Conservation (phyloP, 1,139 yeast genomes). For the Saccharomyces hybrid region DNA sequence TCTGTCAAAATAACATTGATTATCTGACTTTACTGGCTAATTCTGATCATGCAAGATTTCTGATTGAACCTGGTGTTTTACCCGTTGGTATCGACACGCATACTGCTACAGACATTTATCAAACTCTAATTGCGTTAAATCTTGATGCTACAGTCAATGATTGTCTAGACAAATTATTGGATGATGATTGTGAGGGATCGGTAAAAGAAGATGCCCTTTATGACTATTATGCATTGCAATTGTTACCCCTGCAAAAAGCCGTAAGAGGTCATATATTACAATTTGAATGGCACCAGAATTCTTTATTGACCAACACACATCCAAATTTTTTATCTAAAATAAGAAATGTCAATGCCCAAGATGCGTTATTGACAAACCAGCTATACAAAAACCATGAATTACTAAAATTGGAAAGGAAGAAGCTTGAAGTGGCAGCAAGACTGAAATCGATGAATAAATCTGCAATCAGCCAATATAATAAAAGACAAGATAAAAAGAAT, state of each 20-base stretch:
- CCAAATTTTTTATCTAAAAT: constrained; percentile 71
- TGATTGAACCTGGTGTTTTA: constrained; percentile 61
- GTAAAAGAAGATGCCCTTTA: constrained; percentile 32
- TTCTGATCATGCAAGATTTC: constrained; percentile 42
- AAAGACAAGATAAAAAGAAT: constrained; percentile 34
- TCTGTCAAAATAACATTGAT: constrained; percentile 40
- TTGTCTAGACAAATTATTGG: constrained; percentile 22
- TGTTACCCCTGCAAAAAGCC: constrained; percentile 57
- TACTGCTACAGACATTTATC: constrained; percentile 51
- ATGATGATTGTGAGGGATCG: constrained; percentile 26
- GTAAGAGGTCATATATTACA: constrained; percentile 56
- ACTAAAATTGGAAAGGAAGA: constrained; percentile 29
- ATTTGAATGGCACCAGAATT: constrained; percentile 58
- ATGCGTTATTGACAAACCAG: constrained; percentile 37
- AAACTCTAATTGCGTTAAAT: constrained; percentile 36
- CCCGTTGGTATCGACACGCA: constrained; percentile 68
- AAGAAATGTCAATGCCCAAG: constrained; percentile 47
- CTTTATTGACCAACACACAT: constrained; percentile 62
- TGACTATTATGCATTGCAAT: constrained; percentile 44
- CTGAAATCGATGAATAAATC: constrained; percentile 30
- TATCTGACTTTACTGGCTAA: constrained; percentile 43
- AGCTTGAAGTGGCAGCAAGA: constrained; percentile 28
- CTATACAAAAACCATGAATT: constrained; percentile 32
- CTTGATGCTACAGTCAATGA: constrained; percentile 32
- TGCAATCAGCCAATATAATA: constrained; percentile 27